Evolutionary conservation across 164 flowering plant genomes (phyloP).

Genomic region (Aristolochia contorta): DNA sequence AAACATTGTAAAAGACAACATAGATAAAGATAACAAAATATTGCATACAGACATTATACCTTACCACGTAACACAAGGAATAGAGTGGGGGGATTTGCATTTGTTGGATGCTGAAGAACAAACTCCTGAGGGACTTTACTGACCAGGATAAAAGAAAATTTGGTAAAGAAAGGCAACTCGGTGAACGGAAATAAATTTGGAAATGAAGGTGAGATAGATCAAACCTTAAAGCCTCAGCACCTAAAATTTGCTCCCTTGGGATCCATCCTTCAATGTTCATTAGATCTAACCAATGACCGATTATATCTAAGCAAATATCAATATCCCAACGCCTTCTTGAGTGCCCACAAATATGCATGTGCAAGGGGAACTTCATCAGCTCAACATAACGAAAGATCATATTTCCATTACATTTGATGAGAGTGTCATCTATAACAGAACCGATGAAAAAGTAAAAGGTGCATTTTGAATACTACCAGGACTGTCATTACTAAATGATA

Average conservation of each 20-base stretch:
- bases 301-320: constrained; percentile 68
- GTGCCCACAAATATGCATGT: not conserved
- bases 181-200: too few species aligned
- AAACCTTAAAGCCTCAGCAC: constrained; percentile 94
- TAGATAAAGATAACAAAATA: too few species aligned
- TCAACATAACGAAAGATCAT: too few species aligned
- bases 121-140: constrained; percentile 95
- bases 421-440: too few species aligned
- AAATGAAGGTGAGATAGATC: constrained; percentile 2
- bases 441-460: too few species aligned
- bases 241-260: constrained; percentile 95
- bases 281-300: constrained; percentile 97
- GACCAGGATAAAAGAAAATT: constrained; percentile 14
- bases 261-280: constrained; percentile 99
- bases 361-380: too few species aligned
- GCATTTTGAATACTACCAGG: too few species aligned
- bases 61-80: constrained; percentile 78
- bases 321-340: constrained; percentile 91
- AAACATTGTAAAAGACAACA: too few species aligned
- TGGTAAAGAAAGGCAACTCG: not conserved
- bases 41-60: constrained; percentile 1
- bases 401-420: too few species aligned
- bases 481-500: too few species aligned
- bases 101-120: constrained; percentile 80
- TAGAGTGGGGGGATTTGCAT: constrained; percentile 91